Evolutionary conservation across 2,329 filamentous ascomycete species (phyloP).

Genomic region (Colletotrichum sp.): DNA sequence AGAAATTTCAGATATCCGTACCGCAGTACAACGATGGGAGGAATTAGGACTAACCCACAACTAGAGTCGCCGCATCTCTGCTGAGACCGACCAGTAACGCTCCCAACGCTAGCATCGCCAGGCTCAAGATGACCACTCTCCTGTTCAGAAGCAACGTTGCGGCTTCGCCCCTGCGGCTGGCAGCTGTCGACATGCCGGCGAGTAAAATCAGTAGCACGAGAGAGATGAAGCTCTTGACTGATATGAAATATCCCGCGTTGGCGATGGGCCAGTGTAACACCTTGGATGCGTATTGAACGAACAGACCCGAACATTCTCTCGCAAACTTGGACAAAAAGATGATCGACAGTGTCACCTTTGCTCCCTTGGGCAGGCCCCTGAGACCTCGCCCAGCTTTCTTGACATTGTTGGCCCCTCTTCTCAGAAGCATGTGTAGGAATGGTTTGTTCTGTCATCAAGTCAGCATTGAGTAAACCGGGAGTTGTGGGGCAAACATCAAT

Average conservation of each 20-base stretch:
- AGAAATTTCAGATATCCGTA: accelerated
- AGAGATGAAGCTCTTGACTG: not conserved
- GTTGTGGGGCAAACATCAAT: accelerated
- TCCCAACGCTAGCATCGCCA: not conserved
- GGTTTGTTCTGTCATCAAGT: not conserved
- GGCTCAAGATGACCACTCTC: not conserved
- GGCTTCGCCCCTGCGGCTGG: not conserved
- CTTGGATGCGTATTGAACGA: not conserved
- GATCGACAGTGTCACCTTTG: not conserved
- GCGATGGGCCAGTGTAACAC: not conserved
- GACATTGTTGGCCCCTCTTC: not conserved
- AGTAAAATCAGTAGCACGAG: not conserved
- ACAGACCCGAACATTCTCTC: not conserved
- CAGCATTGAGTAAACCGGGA: not conserved
- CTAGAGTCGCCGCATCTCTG: not conserved
- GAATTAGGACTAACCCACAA: not conserved
- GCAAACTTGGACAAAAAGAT: not conserved
- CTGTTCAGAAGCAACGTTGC: not conserved
- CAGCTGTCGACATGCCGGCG: not conserved
- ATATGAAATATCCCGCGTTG: not conserved
- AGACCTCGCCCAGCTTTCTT: not conserved
- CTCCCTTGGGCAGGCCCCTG: not conserved
- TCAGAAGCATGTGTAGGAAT: not conserved
- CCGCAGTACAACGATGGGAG: not conserved
- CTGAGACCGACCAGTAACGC: not conserved